Evolutionary conservation across 805 yeast species (phyloP).

Genomic region (Suhomyces prunicola): DNA sequence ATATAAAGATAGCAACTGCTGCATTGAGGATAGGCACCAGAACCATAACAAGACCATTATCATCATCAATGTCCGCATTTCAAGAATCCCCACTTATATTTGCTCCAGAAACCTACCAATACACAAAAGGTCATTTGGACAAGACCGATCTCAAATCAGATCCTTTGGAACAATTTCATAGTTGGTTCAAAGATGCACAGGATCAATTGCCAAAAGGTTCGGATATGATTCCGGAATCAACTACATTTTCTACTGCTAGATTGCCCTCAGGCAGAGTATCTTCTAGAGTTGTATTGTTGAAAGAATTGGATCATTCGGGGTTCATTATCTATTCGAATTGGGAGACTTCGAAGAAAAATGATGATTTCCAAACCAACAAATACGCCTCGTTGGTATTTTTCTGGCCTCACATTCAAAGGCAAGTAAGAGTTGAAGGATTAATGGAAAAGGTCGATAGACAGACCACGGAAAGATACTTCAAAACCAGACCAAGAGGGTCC

Average conservation of each 20-base stretch:
- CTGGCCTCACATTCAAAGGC: conserved; percentile 90
- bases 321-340: conserved; percentile 89
- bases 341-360: conserved; percentile 78
- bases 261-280: conserved; percentile 90
- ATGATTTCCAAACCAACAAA: conserved; percentile 68
- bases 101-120: conserved; percentile 88
- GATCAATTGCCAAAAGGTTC: conserved; percentile 40
- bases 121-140: conserved; percentile 61
- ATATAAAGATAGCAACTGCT: background rate
- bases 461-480: conserved; percentile 73
- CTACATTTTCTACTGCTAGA: conserved; percentile 84
- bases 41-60: background rate
- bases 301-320: conserved; percentile 84
- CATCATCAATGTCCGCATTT: background rate
- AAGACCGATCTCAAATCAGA: conserved; percentile 49
- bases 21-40: background rate
- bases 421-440: conserved; percentile 87
- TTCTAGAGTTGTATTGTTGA: conserved; percentile 78
- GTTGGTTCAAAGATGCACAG: conserved; percentile 64
- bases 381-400: conserved; percentile 83
- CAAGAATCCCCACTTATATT: conserved; percentile 41
- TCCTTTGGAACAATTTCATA: conserved; percentile 76
- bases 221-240: conserved; percentile 66
- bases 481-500: conserved; percentile 88
- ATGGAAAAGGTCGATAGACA: conserved; percentile 72